Conservation (phyloP, 108 stramenopile species). For the Cyclotella choctawhatcheeana region DNA sequence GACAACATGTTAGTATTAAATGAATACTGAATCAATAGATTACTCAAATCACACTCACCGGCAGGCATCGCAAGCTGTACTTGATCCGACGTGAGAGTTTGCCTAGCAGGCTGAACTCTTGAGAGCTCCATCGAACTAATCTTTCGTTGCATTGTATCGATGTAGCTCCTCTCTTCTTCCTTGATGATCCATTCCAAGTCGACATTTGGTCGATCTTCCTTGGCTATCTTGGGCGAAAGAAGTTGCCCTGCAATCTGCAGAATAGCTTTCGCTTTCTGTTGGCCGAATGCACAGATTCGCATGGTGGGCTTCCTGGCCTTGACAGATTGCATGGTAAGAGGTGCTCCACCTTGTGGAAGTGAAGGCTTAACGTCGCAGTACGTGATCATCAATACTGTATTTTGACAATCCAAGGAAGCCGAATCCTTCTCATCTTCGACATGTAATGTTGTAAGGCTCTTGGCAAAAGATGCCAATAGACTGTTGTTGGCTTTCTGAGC, state of each 20-base stretch:
- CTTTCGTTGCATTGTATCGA: neutral
- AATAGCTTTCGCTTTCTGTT: neutral
- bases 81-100: neutral
- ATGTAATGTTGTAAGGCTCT: neutral
- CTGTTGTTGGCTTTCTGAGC: neutral
- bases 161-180: neutral
- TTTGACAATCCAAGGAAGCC: neutral
- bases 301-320: neutral
- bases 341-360: neutral
- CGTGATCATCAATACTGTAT: neutral
- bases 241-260: neutral
- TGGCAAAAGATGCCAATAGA: neutral
- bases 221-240: neutral
- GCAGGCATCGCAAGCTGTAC: neutral
- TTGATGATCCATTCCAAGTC: neutral
- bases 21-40: neutral
- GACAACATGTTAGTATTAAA: neutral
- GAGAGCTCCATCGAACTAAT: neutral
- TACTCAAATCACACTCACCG: neutral
- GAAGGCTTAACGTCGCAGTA: neutral
- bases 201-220: neutral
- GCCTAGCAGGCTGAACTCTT: neutral
- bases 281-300: neutral
- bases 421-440: neutral
- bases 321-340: neutral